These are phyloP conservation scores for Calendula officinalis DNA, from an alignment of 129 eudicot species.

Conservation along the genomic window DNA sequence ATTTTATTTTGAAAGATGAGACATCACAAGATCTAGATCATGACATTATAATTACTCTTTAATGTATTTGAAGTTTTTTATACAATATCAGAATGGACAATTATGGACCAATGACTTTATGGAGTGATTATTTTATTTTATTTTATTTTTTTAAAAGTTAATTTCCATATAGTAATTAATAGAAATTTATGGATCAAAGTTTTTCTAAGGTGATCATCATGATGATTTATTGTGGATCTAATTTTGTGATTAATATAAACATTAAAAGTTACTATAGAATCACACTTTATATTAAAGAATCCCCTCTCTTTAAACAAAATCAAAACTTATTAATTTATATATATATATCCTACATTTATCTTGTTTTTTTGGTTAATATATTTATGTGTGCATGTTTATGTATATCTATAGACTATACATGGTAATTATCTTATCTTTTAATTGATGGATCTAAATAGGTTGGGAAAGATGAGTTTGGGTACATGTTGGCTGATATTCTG, in stretches of 20 bases:
- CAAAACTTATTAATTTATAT: too few relatives aligned
- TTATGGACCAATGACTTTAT: background rate
- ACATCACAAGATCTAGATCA: too few relatives aligned
- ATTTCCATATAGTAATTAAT: background rate
- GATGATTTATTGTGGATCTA: background rate
- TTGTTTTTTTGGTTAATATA: background rate
- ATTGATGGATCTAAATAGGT: conserved; percentile 31
- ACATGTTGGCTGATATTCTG: conserved; percentile 63
- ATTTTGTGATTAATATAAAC: background rate
- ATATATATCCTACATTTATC: background rate
- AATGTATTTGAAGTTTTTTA: background rate
- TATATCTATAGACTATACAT: background rate
- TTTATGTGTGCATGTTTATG: background rate
- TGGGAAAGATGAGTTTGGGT: conserved; percentile 76
- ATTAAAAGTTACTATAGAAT: too few relatives aligned
- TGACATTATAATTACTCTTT: background rate
- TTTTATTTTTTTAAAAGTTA: background rate
- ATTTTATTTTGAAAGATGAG: background rate
- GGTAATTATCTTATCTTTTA: background rate
- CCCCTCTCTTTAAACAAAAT: too few relatives aligned
- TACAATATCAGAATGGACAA: background rate
- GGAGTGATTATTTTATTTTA: background rate
- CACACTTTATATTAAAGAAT: too few relatives aligned
- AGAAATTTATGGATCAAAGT: conserved; percentile 10
- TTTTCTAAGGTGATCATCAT: background rate